Conservation (phyloP, 139 green algal species). For the Pycnococcus provasolii region DNA sequence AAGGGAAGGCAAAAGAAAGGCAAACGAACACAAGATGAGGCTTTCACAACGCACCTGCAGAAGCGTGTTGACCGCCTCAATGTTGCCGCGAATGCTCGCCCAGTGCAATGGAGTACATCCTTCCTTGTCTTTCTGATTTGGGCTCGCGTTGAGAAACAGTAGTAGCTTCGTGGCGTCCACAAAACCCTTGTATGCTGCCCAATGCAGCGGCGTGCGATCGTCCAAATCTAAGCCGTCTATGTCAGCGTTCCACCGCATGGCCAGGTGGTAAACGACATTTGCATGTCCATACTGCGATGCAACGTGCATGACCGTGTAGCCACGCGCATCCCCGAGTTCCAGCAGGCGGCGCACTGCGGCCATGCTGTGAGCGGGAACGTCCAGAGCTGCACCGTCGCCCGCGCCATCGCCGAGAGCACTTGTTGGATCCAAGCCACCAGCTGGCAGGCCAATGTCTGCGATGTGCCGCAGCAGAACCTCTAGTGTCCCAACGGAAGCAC, state of each 20-base stretch:
- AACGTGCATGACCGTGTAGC: constrained; percentile 71
- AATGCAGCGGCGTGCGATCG: constrained; percentile 66
- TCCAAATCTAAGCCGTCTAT: constrained; percentile 61
- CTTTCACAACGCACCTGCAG: constrained; percentile 49
- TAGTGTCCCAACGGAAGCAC: constrained; percentile 55
- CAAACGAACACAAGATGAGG: neutral
- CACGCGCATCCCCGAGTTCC: constrained; percentile 26
- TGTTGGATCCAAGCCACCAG: too few species aligned
- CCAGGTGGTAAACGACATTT: constrained; percentile 76
- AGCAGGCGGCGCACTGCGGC: too few species aligned
- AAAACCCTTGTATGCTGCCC: constrained; percentile 72
- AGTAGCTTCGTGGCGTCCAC: constrained; percentile 20
- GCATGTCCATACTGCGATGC: constrained; percentile 93
- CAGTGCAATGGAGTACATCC: constrained; percentile 49
- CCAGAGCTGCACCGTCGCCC: too few species aligned
- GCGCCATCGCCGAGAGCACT: too few species aligned
- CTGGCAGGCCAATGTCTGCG: neutral
- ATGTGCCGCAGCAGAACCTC: constrained; percentile 24
- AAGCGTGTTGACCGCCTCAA: constrained; percentile 76
- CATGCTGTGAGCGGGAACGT: too few species aligned
- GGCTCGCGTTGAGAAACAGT: constrained; percentile 41
- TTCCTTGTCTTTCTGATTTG: constrained; percentile 58
- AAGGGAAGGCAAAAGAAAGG: too few species aligned
- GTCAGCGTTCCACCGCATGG: constrained; percentile 69
- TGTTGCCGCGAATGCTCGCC: constrained; percentile 55